Conservation (phyloP, 75 land plant genomes). For the Sequoia sempervirens region DNA sequence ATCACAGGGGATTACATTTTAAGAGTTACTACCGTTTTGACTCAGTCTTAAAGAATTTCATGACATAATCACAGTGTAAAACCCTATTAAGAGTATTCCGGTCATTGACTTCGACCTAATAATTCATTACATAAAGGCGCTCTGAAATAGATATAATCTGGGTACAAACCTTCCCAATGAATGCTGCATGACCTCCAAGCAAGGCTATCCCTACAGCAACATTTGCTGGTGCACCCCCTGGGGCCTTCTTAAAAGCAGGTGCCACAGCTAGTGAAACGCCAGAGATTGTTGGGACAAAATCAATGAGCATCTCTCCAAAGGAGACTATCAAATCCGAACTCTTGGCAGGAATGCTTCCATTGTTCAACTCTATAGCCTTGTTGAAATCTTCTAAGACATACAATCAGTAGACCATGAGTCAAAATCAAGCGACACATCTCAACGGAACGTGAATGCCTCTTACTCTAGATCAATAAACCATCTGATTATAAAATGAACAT, state of each 20-base stretch:
- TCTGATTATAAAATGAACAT: not conserved
- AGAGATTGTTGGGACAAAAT: conserved; percentile 83
- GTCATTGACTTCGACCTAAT: not conserved
- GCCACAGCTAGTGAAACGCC: conserved; percentile 85
- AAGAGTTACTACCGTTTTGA: not conserved
- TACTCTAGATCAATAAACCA: not conserved
- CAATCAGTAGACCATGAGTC: not conserved
- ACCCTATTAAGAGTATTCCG: not conserved
- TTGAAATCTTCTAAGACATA: not conserved
- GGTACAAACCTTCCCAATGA: conserved; percentile 71
- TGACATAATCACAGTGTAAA: not conserved
- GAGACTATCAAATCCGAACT: conserved; percentile 56
- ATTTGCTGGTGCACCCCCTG: conserved; percentile 99
- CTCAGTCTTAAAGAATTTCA: not conserved
- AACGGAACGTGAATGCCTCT: not conserved
- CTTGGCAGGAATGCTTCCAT: not conserved
- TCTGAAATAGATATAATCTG: not conserved
- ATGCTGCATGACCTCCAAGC: conserved; percentile 87
- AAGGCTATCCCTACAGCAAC: conserved; percentile 91
- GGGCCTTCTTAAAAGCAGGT: conserved; percentile 88
- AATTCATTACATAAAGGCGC: not conserved
- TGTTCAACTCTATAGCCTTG: not conserved
- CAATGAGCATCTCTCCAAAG: conserved; percentile 95
- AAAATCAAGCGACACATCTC: not conserved
- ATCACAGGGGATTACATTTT: not conserved